phyloP scores from a whole-genome alignment of 179 eudicot species.

The Spergularia azorica region DNA sequence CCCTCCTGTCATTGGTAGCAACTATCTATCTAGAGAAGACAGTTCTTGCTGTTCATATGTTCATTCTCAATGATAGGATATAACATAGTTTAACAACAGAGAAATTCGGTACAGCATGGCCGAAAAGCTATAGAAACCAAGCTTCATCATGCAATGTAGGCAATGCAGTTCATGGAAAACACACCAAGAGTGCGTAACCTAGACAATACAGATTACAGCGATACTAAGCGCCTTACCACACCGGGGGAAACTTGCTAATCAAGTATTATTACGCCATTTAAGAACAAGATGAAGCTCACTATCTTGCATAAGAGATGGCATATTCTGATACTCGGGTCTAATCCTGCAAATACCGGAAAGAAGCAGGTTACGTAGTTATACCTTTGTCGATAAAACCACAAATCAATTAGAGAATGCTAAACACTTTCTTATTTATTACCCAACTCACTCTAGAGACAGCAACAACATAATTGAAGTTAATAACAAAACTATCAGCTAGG shows the following conservation, averaged over 20 bases:
- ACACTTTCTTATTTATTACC: neutral
- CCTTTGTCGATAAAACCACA: neutral
- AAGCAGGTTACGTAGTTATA: neutral
- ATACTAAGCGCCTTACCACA: neutral
- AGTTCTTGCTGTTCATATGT: no score
- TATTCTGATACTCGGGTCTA: slow-evolving; percentile 9
- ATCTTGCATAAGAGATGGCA: neutral
- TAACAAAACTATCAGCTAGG: neutral
- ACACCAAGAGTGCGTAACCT: slow-evolving; percentile 7
- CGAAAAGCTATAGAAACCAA: neutral
- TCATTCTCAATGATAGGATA: no score
- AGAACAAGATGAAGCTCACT: neutral
- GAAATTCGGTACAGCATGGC: neutral
- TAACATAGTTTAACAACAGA: neutral
- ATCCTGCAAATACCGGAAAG: slow-evolving; percentile 12
- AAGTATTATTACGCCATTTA: neutral
- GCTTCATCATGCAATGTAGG: neutral
- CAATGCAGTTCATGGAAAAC: neutral
- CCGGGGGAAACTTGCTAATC: neutral
- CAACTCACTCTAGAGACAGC: neutral
- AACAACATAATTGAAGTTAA: neutral
- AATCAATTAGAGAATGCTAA: neutral
- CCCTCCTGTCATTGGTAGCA: no score
- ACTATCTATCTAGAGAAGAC: no score
- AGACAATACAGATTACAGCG: no score